These are phyloP conservation scores for Choanephora cucurbitarum DNA, from an alignment of 371 early-diverging fungal genomes.

Conservation along the genomic window DNA sequence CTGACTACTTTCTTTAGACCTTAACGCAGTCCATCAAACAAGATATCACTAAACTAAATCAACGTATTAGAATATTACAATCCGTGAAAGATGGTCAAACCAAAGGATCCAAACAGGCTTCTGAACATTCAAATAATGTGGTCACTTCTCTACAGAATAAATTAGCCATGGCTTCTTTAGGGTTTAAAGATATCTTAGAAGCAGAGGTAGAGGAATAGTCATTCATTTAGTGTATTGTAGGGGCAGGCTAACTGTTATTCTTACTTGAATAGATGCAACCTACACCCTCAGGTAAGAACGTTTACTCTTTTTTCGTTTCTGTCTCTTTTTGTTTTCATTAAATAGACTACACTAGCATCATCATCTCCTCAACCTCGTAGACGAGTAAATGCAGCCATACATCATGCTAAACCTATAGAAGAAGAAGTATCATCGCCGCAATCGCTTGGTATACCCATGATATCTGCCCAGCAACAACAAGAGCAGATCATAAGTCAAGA, in stretches of 20 bases:
- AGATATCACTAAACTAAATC: constrained; percentile 89
- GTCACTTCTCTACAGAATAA: constrained; percentile 87
- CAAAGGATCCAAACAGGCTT: constrained; percentile 66
- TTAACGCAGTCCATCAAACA: constrained; percentile 90
- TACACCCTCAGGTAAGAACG: too few species aligned
- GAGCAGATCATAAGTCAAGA: constrained; percentile 57
- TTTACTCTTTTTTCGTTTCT: too few species aligned
- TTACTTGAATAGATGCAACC: background rate
- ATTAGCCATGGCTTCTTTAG: constrained; percentile 83
- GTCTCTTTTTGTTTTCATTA: too few species aligned
- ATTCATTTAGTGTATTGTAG: too few species aligned
- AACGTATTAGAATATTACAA: constrained; percentile 83
- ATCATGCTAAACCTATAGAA: constrained; percentile 22
- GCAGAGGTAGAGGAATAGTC: constrained; percentile 77
- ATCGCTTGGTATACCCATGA: constrained; percentile 53
- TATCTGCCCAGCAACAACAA: constrained; percentile 57
- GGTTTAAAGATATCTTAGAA: constrained; percentile 91
- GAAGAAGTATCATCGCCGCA: constrained; percentile 43
- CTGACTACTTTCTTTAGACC: constrained; percentile 60
- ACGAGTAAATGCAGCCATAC: constrained; percentile 31
- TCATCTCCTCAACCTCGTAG: background rate
- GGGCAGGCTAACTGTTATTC: too few species aligned
- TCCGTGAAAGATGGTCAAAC: constrained; percentile 48
- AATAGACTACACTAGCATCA: too few species aligned
- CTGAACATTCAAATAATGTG: constrained; percentile 88